Base-by-base conservation (phyloP, 176 grass and related monocot genomes). In the Eleusine indica region DNA sequence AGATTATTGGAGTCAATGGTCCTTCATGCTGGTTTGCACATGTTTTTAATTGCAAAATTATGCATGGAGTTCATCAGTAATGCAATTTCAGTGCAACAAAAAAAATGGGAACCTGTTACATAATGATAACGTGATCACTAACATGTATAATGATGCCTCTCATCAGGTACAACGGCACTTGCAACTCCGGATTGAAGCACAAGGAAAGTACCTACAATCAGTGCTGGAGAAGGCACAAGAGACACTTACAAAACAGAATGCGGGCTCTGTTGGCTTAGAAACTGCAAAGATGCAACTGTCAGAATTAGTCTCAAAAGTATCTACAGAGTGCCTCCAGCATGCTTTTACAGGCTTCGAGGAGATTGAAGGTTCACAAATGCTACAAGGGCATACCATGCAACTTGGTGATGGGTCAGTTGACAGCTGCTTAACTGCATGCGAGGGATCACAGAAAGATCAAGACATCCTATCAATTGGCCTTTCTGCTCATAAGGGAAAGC, bases 171-270 rank as follows among this genome's bases (percentile, higher is more conserved):
- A 99, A 75, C 94, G 96, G 70, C 93, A 96, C 80, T 79, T 99
- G 52, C 96, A 99, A 83, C 91, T 99, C 54, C 89, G 96, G 61
- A 99, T 99, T 61, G 96, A 99, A 91, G 96, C 96, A 81, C 96
- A 99, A 88, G 91, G 93, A 12, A 96, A 96, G 74, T 99, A 99
- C 75, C 90, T 99, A 80, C 96, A 94, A 69, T 95, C 93, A 35
- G 91, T 99, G 32, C 85, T 99, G 70, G 93, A 99, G 56, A 99
- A 92, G 74, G 96, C 96, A 15, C 93, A 99, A 60, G 93, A 99
- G 70, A 96, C 93, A 73, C 85, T 96, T 76, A 79, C 85, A 76
- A 99, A 92, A 64, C 96, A 99, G 86, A 99, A 94, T 81, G 77
- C 88, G 64, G 92, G 86, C 43, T 81, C 88, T 37, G 86, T 80